Conservation (phyloP, 306 rosid species). For the Medicago lupulina region DNA sequence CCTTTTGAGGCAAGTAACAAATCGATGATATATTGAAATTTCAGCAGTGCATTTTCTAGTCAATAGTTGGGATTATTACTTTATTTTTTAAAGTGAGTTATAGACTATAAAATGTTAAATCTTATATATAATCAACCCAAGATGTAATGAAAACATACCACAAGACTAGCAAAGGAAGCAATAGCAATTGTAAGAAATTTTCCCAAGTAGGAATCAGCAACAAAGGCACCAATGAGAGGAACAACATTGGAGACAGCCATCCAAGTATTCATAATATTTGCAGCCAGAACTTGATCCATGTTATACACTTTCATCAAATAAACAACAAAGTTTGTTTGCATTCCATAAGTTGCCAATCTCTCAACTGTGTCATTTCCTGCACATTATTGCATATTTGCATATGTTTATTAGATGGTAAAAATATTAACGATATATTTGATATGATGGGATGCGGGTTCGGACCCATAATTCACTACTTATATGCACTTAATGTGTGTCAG, state of each 20-base stretch:
- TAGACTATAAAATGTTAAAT: no score
- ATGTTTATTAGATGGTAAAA: no score
- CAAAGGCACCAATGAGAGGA: conserved; percentile 52
- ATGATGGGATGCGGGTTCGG: no score
- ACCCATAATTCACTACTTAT: no score
- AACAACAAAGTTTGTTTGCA: conserved; percentile 56
- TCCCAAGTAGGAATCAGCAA: conserved; percentile 59
- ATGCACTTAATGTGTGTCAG: no score
- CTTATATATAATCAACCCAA: not conserved
- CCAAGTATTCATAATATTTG: conserved; percentile 56
- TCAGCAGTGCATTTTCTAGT: no score
- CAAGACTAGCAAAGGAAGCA: conserved; percentile 52
- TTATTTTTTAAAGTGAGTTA: no score
- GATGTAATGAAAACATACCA: conserved; percentile 27
- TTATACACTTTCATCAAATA: conserved; percentile 54
- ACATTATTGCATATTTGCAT: not conserved
- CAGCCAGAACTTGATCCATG: conserved; percentile 61
- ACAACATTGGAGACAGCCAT: conserved; percentile 36
- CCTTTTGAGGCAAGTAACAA: no score
- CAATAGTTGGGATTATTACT: no score
- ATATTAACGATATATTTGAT: no score
- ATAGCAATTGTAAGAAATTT: conserved; percentile 48
- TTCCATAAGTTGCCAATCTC: conserved; percentile 57
- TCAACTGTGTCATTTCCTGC: conserved; percentile 64
- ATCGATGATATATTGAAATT: no score